Base-by-base conservation (phyloP, 2,329 filamentous ascomycete genomes). In the Curvularia verruculosa region DNA sequence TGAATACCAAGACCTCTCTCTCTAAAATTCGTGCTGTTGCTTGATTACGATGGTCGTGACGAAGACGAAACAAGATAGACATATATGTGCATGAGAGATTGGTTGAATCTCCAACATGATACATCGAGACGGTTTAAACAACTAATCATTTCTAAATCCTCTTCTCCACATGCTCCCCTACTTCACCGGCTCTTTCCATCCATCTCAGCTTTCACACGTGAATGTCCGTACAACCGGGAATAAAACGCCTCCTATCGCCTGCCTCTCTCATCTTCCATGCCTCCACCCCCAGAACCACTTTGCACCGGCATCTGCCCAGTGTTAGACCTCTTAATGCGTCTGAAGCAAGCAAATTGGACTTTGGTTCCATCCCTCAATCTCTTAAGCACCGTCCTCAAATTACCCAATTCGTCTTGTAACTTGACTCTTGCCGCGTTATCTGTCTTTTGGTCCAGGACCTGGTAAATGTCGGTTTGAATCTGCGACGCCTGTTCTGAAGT, bases 351-450 rank as follows among this genome's bases (percentile, higher is more conserved):
- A 67, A 77, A 78, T 58, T 77, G 73, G 7, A 68, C 71, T 60
- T 67, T 74, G 1, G 73, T 77, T 29, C 68, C 69, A 61, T 77
- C 75, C 49, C 73, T 70, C 63, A 76, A 54, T 52, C 67, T 86
- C 84, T 97, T 98, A 64, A 99, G 80, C 44, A 94, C 88, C 48
- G 85, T 88, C 60, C 94, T 86, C 90, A 99, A 92, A 73, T 93
- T 92, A 2, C 91, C 90, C 64, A 99, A 79, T 79, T 98, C 94
- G 52, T 85, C 87, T 79, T 98, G 94, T 66, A 99, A 79, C 58
- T 85, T 83, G 10, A 87, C 84, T 49, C 95, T 84, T 3, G 93
- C 92, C 58, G 92, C 89, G 67, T 95, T 93, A 72, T 96, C 92
- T 50, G 95, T 98, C 48, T 92, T 87, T 58, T 87, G 85, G 74